Evolutionary conservation across 306 rosid genomes (phyloP).

Genomic region (Rubus parviflorus): DNA sequence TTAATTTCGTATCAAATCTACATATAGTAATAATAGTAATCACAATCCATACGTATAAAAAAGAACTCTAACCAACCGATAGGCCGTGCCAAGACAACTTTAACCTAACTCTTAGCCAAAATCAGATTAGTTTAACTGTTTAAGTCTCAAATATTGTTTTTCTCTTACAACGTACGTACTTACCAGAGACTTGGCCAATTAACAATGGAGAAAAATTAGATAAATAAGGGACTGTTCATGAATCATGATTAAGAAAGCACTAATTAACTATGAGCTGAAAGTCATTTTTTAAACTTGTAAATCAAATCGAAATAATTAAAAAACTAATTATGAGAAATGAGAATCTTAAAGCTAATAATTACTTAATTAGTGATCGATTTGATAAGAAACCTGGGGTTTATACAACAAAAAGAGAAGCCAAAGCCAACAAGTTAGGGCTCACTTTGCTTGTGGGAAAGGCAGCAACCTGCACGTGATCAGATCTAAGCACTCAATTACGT

Average conservation of each 20-base stretch:
- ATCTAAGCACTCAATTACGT: slow-evolving; percentile 27
- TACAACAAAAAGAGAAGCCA: neutral
- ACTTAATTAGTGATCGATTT: neutral
- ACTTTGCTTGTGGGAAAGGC: slow-evolving; percentile 10
- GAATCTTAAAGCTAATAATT: neutral
- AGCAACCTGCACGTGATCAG: slow-evolving; percentile 42
- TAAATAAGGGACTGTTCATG: slow-evolving; percentile 6
- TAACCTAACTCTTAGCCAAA: neutral
- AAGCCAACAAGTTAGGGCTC: neutral
- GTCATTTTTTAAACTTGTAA: neutral
- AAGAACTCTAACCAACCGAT: neutral
- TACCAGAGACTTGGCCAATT: neutral
- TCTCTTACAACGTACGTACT: neutral
- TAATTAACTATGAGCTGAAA: neutral
- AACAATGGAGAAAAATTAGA: neutral
- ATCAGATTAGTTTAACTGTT: neutral
- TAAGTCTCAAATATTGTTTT: neutral
- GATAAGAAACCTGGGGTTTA: neutral
- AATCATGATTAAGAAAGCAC: neutral
- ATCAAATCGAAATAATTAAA: neutral
- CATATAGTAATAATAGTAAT: neutral
- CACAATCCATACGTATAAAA: neutral
- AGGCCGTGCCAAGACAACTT: neutral
- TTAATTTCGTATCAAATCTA: neutral
- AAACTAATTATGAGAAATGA: too few relatives aligned